phyloP scores from a whole-genome alignment of 2,329 filamentous ascomycete species.

The Dothideomycetes sp. region DNA sequence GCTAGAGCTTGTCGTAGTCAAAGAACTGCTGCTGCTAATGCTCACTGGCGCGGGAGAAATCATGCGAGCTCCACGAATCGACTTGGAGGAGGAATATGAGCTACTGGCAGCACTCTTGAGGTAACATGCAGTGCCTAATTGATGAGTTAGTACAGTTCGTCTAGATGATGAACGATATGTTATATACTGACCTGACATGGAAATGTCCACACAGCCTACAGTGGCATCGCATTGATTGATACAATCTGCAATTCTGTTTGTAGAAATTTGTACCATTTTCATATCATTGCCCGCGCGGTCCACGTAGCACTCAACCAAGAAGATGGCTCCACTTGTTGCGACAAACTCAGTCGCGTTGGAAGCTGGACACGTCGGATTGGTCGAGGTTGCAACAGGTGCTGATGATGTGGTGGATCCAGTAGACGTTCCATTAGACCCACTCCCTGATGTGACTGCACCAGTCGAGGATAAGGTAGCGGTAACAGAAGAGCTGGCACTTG shows the following conservation, averaged over 20 bases:
- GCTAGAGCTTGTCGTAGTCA: background rate
- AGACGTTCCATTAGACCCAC: background rate
- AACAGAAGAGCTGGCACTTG: background rate
- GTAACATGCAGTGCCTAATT: slow-evolving; percentile 10
- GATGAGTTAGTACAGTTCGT: too few relatives aligned
- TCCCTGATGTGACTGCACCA: background rate
- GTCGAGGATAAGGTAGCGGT: slow-evolving; percentile 1
- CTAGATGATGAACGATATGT: too few relatives aligned
- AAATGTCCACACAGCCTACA: slow-evolving; percentile 8
- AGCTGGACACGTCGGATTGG: slow-evolving; percentile 5
- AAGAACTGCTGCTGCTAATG: slow-evolving; percentile 1
- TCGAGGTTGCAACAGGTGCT: slow-evolving; percentile 3
- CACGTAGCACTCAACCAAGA: slow-evolving; percentile 8
- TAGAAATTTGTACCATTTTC: slow-evolving; percentile 5
- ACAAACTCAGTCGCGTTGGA: slow-evolving; percentile 7
- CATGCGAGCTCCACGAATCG: slow-evolving; percentile 5
- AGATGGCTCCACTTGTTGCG: slow-evolving; percentile 4
- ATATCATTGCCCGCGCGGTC: slow-evolving; percentile 8
- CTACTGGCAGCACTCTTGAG: slow-evolving; percentile 6
- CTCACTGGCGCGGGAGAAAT: slow-evolving; percentile 5
- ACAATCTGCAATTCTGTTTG: slow-evolving; percentile 7
- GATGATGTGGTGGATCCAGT: background rate
- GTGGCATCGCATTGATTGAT: slow-evolving; percentile 7
- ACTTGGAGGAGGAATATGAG: background rate
- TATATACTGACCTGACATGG: slow-evolving; percentile 7